Conservation (phyloP, 352 stramenopile species). For the Thraustochytrium sp. region DNA sequence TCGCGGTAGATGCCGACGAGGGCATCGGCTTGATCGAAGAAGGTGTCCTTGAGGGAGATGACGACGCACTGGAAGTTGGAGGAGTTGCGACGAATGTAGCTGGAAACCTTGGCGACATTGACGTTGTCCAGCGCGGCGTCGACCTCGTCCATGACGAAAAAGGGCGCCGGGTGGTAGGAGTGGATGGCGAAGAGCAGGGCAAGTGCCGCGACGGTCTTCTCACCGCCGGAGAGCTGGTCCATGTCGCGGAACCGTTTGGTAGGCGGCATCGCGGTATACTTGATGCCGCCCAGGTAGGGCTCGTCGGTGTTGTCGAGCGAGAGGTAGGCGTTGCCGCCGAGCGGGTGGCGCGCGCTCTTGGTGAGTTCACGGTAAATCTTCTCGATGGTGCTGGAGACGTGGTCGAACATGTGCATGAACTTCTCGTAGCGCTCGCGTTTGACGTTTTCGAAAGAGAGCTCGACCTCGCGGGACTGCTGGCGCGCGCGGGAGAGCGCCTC, state of each 20-base stretch:
- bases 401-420: conserved; percentile 89
- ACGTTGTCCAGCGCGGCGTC: conserved; percentile 98
- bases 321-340: conserved; percentile 76
- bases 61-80: conserved; percentile 94
- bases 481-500: conserved; percentile 47
- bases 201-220: conserved; percentile 98
- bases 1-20: conserved; percentile 74
- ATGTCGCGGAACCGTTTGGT: conserved; percentile 98
- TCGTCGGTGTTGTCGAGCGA: conserved; percentile 76
- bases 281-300: conserved; percentile 92
- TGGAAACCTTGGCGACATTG: conserved; percentile 97
- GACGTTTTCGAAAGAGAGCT: conserved; percentile 51
- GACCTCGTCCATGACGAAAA: conserved; percentile 99
- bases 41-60: conserved; percentile 95
- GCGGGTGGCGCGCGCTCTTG: conserved; percentile 90
- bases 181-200: conserved; percentile 98
- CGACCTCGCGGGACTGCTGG: conserved; percentile 68
- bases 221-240: conserved; percentile 94
- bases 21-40: conserved; percentile 87
- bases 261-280: conserved; percentile 98
- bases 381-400: conserved; percentile 83
- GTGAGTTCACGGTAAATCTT: conserved; percentile 93
- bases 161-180: conserved; percentile 72
- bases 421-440: conserved; percentile 39
- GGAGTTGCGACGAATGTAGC: conserved; percentile 81